phyloP scores from a whole-genome alignment of 2,329 filamentous ascomycete genomes.

The Ilyonectria robusta region DNA sequence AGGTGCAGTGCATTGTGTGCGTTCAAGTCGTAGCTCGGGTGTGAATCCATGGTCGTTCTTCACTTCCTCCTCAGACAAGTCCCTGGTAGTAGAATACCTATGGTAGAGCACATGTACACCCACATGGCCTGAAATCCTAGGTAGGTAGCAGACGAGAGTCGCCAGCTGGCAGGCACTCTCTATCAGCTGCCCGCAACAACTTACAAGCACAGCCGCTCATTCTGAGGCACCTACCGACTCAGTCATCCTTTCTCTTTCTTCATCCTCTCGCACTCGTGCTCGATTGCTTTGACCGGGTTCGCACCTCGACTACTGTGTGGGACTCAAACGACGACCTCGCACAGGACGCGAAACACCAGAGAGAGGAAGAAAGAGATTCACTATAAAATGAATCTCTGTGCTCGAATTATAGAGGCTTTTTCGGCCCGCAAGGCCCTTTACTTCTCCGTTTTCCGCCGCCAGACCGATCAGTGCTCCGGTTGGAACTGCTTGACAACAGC shows the following conservation, averaged over 20 bases:
- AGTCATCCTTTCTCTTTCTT: not conserved
- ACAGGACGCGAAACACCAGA: not conserved
- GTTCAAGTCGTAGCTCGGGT: not conserved
- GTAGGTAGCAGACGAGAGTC: not conserved
- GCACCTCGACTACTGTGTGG: not conserved
- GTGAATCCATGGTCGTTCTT: not conserved
- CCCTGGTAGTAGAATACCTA: not conserved
- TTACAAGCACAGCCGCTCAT: not conserved
- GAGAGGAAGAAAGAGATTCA: not conserved
- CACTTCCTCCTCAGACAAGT: not conserved
- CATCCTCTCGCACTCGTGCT: not conserved
- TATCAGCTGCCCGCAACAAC: slow-evolving; percentile 14
- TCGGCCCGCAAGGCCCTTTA: no score
- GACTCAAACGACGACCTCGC: not conserved
- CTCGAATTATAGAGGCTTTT: no score
- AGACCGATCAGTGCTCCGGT: slow-evolving; percentile 45
- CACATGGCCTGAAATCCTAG: not conserved
- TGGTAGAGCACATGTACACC: not conserved
- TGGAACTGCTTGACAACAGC: slow-evolving; percentile 58
- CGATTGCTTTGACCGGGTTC: not conserved
- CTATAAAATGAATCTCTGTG: not conserved
- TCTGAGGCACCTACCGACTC: not conserved
- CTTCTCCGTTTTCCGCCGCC: not conserved
- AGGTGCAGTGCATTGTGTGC: not conserved
- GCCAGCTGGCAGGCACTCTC: slow-evolving; percentile 33